These are phyloP conservation scores for Acorus calamus DNA, from an alignment of 106 monocot genomes.

Conservation along the genomic window DNA sequence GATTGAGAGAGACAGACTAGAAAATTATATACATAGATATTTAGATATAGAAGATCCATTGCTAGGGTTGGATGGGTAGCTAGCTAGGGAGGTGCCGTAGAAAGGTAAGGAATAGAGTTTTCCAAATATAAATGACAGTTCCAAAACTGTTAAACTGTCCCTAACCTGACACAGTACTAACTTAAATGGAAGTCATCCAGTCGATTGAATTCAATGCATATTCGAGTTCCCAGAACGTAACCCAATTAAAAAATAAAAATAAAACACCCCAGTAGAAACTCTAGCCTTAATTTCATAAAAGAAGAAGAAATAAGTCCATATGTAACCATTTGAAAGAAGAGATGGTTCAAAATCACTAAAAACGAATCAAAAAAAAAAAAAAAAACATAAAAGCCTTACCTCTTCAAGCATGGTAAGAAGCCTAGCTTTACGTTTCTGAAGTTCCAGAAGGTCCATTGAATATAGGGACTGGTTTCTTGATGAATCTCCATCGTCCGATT, in stretches of 20 bases:
- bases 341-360: not conserved
- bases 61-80: too few species aligned
- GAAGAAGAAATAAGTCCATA: not conserved
- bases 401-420: constrained; percentile 59
- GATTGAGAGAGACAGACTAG: too few species aligned
- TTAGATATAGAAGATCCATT: too few species aligned
- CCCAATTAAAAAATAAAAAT: not conserved
- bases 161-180: constrained; percentile 10
- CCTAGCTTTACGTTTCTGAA: constrained; percentile 48
- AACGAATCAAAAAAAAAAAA: not conserved
- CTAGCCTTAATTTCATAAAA: too few species aligned
- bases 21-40: too few species aligned
- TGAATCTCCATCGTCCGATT: not conserved
- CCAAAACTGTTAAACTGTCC: constrained; percentile 34
- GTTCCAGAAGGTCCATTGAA: constrained; percentile 47
- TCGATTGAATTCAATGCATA: constrained; percentile 13
- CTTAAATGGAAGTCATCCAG: constrained; percentile 9
- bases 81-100: constrained; percentile 5
- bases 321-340: constrained; percentile 2
- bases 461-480: constrained; percentile 8
- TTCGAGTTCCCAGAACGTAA: constrained; percentile 8
- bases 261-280: not conserved
- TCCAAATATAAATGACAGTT: constrained; percentile 29
- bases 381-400: constrained; percentile 12
- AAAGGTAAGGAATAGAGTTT: constrained; percentile 32